Evolutionary conservation across 805 yeast species (phyloP).

Genomic region (Saccharomyces jurei): DNA sequence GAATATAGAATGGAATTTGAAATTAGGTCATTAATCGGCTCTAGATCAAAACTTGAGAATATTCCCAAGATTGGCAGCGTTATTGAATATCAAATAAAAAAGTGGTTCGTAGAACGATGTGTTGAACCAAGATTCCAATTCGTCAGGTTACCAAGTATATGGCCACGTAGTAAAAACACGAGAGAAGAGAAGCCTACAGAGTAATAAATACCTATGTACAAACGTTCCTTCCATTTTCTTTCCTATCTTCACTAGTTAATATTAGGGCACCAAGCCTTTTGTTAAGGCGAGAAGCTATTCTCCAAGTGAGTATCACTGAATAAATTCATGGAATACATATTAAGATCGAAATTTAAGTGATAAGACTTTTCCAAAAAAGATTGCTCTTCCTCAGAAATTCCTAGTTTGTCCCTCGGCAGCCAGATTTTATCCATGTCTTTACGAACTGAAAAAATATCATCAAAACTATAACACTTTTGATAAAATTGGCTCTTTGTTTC

Average conservation of each 20-base stretch:
- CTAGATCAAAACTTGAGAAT: conserved; percentile 84
- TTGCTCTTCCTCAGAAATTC: conserved; percentile 26
- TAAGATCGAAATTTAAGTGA: conserved; percentile 8
- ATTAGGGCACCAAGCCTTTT: not conserved
- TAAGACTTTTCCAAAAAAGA: conserved; percentile 8
- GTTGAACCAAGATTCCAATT: conserved; percentile 91
- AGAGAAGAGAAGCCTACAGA: conserved; percentile 32
- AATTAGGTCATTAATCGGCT: conserved; percentile 83
- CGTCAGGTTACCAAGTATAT: conserved; percentile 72
- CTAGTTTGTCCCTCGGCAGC: conserved; percentile 37
- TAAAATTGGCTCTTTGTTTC: not conserved
- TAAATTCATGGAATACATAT: conserved; percentile 8
- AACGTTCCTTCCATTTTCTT: not conserved
- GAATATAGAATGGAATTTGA: conserved; percentile 85
- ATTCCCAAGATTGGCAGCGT: conserved; percentile 85
- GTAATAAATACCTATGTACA: not conserved
- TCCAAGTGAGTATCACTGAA: conserved; percentile 12
- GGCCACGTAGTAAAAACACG: conserved; percentile 66
- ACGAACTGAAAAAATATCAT: conserved; percentile 10
- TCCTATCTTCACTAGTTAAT: not conserved
- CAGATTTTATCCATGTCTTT: conserved; percentile 25
- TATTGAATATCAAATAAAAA: conserved; percentile 71
- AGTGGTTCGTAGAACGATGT: conserved; percentile 88
- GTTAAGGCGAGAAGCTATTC: not conserved
- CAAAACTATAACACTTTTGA: not conserved